Conservation (phyloP, 768 basidiomycete species). For the Auriscalpium orientale region DNA sequence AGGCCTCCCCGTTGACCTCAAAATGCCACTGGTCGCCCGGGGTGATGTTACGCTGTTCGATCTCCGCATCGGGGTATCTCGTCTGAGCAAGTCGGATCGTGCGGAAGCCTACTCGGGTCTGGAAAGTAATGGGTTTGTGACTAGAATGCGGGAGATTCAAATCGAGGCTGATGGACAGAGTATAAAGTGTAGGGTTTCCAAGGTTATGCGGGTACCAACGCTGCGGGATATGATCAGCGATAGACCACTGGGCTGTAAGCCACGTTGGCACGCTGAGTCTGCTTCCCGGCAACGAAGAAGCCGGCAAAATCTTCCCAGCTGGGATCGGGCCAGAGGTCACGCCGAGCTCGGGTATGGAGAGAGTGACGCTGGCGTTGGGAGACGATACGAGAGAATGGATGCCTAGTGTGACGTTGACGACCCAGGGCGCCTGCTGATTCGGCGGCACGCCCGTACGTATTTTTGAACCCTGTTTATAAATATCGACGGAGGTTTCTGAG, state of each 20-base stretch:
- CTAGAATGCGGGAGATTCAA: conserved; percentile 10
- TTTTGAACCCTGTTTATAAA: conserved; percentile 44
- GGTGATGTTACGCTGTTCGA: conserved; percentile 39
- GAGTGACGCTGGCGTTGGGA: conserved; percentile 28
- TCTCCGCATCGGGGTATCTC: conserved; percentile 36
- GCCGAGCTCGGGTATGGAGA: conserved; percentile 41
- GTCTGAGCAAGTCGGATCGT: conserved; percentile 46
- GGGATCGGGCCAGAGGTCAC: conserved; percentile 29
- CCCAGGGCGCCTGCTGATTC: conserved; percentile 43
- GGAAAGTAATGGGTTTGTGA: conserved; percentile 21
- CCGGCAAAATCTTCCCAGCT: conserved; percentile 16
- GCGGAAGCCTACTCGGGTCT: conserved; percentile 46
- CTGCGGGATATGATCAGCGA: conserved; percentile 38
- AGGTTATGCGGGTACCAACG: conserved; percentile 51
- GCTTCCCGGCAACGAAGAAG: conserved; percentile 10
- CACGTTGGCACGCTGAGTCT: conserved; percentile 27
- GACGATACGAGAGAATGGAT: conserved; percentile 35
- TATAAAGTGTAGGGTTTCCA: conserved; percentile 46
- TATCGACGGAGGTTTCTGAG: conserved; percentile 42
- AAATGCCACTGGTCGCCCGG: conserved; percentile 58
- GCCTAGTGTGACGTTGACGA: conserved; percentile 45
- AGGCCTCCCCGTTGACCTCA: conserved; percentile 46
- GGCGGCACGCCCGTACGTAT: conserved; percentile 27
- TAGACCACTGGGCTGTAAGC: conserved; percentile 35
- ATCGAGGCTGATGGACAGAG: conserved; percentile 36